Base-by-base conservation (phyloP, 306 rosid genomes). In the Prunus mira region DNA sequence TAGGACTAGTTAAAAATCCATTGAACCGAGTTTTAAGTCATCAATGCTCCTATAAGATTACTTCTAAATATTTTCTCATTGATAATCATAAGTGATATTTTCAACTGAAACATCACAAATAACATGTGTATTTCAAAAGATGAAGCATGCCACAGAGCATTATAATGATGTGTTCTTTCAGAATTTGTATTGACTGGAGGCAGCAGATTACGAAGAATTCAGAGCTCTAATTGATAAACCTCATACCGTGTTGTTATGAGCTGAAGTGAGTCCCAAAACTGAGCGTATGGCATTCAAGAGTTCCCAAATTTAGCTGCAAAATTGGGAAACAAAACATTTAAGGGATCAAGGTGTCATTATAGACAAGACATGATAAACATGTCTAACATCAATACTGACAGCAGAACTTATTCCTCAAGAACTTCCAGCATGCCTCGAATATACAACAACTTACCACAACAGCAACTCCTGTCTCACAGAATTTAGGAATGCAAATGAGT, bases 401-500 rank as follows among this genome's bases (percentile, higher is more conserved):
- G 10, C 47, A 8, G 41, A 45, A 27, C 68, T 61, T 25, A 30
- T 27, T 73, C 56, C 12, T 73, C 57, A 10, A 43, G 27, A 43
- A 58, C 27, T 43, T 41, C 12, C n/a, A 27, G 41, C 61, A 20
- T 52, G 56, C 11, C 56, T 65, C 74, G 55, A 51, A 63, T 62
- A 64, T 66, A 64, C 13, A 78, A 79, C 90, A 78, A 79, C 90
- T 89, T 86, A 92, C 97, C 97, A 90, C 79, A 20, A 89, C 96
- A 14, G 97, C 99, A 81, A 87, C 81, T 83, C 99, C 97, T 12
- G 89, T 89, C 82, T 88, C 93, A 41, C 86, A 84, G 86, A 95
- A 95, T 86, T 87, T 90, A 57, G 97, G 99, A 76, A 95, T 83
- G 69, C 87, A 77, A 27, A 95, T 77, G 81, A 95, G 93, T 89